Percentiles rank a stretch among this genome's conserved stretches.
These are phyloP conservation scores for Nidularia pulvinata DNA, from an alignment of 768 basidiomycete genomes.

Conservation along the genomic window DNA sequence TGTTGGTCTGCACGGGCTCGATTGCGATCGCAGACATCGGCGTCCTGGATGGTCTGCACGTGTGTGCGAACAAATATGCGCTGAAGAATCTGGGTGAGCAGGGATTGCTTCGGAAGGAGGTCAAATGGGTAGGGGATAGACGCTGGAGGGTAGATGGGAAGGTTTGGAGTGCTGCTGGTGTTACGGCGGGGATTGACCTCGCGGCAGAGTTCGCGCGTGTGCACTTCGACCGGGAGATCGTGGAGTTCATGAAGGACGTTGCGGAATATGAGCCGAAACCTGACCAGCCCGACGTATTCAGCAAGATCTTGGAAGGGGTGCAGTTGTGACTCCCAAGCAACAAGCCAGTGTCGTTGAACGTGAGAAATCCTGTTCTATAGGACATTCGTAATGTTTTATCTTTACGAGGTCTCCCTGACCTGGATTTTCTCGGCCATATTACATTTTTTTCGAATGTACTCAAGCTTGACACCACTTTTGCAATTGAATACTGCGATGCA, in stretches of 20 bases:
- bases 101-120: slow-evolving; percentile 7
- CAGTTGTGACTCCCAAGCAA: not conserved
- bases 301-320: slow-evolving; percentile 14
- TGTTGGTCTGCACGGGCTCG: slow-evolving; percentile 18
- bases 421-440: too few relatives aligned
- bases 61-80: slow-evolving; percentile 14
- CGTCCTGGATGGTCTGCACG: slow-evolving; percentile 15
- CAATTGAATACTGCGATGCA: too few relatives aligned
- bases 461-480: too few relatives aligned
- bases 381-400: too few relatives aligned
- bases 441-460: too few relatives aligned
- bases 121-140: slow-evolving; percentile 21
- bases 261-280: slow-evolving; percentile 17
- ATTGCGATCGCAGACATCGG: slow-evolving; percentile 14
- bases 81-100: not conserved
- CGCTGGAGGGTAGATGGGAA: slow-evolving; percentile 20
- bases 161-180: slow-evolving; percentile 21
- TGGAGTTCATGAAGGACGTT: slow-evolving; percentile 7
- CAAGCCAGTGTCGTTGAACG: too few relatives aligned
- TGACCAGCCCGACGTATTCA: slow-evolving; percentile 17
- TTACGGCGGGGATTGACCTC: slow-evolving; percentile 21
- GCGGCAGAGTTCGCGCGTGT: slow-evolving; percentile 18
- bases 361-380: too few relatives aligned
- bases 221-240: slow-evolving; percentile 15
- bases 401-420: too few relatives aligned